Base-by-base conservation (phyloP, 306 rosid genomes). In the Quercus gilva region DNA sequence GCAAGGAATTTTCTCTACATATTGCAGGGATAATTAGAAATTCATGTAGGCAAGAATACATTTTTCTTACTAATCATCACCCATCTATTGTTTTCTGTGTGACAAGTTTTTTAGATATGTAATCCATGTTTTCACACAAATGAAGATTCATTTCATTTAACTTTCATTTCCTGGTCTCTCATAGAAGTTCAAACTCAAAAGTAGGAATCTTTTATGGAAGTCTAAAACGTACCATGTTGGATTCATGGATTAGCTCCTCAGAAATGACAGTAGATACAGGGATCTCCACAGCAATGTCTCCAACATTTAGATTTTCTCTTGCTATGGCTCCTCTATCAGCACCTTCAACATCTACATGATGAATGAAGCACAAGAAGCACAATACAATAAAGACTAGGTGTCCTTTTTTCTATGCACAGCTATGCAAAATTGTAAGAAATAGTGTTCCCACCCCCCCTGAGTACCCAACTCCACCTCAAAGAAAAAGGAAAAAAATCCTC, bases 291-390 rank as follows among this genome's bases (percentile, higher is more conserved):
- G 94, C 96, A 78, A 80, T 75, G 63, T 91, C 98, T 85, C 98
- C 98, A 83, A 90, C 92, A 31, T 91, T 78, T 73, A 92, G 89
- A 86, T 95, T 91, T 81, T 84, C 83, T 82, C 73, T 83, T 69
- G 98, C 91, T 72, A 88, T 84, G 72, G 88, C 86, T 80, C 99
- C 99, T 76, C 97, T 87, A 45, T 92, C 96, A 56, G 94, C 94
- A 71, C 92, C 97, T 90, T 95, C 81, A 6, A 92, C 85, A 92
- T 90, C 99, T 92, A 79, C 55, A 73, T 59, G 61, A 84, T 75
- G 80, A 86, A 81, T 5, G 59, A 81, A 57, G 53, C 33, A 76
- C 18, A 11, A 18, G 74, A 79, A 25, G 26, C 58, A 23, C 71
- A 61, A 68, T 3, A 25, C 45, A 82, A 25, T 69, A 35, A 14